Percentiles rank a stretch among this genome's conserved stretches.
These are phyloP conservation scores for Polygonum aviculare DNA, from an alignment of 148 eudicot genomes.

Conservation along the genomic window DNA sequence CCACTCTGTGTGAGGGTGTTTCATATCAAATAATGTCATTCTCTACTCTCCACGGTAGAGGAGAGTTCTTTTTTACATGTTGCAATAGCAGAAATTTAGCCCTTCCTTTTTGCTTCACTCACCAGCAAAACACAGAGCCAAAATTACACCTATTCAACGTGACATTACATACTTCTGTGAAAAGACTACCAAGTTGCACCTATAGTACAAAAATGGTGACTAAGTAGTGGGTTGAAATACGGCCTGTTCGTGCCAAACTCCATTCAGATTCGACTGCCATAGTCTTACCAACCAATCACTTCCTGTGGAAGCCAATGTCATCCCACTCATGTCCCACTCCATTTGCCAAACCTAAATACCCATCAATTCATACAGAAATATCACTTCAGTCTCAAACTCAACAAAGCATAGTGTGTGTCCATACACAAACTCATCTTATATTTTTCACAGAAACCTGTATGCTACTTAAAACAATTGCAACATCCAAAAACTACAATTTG, in stretches of 20 bases:
- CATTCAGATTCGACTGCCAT: constrained; percentile 91
- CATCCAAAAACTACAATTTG: no score
- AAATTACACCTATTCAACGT: neutral
- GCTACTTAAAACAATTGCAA: no score
- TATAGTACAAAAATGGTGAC: neutral
- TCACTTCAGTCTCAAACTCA: neutral
- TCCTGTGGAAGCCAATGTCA: constrained; percentile 86
- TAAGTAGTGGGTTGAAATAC: constrained; percentile 34
- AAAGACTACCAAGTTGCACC: neutral
- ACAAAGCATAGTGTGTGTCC: no score
- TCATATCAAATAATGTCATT: no score
- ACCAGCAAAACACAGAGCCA: neutral
- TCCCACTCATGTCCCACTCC: constrained; percentile 99
- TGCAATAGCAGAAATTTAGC: no score
- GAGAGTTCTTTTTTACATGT: no score
- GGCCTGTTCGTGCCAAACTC: constrained; percentile 89
- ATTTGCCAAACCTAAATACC: constrained; percentile 72
- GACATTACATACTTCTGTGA: neutral
- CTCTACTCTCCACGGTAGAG: no score
- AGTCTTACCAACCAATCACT: constrained; percentile 64
- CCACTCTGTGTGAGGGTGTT: no score
- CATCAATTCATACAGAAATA: constrained; percentile 4
- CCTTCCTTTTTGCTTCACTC: neutral
- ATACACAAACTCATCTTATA: no score
- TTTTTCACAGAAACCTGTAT: no score